Evolutionary conservation across 2,329 filamentous ascomycete genomes (phyloP).

Genomic region (Colletotrichum shisoi): DNA sequence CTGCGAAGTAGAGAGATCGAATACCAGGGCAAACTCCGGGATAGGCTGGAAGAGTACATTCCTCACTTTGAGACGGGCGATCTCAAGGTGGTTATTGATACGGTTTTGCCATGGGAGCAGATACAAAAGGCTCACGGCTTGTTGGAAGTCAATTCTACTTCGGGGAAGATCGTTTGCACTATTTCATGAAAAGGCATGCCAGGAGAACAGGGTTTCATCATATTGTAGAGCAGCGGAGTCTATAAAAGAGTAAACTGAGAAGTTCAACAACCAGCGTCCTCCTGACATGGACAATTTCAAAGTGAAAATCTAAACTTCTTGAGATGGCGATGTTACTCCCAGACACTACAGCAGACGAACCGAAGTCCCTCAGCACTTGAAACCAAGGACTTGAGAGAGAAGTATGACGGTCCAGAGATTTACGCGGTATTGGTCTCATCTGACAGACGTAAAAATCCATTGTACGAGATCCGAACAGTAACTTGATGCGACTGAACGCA

Average conservation of each 20-base stretch:
- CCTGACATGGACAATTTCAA: not conserved
- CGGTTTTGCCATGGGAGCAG: conserved; percentile 80
- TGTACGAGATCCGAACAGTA: too few species aligned
- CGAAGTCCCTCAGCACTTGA: too few species aligned
- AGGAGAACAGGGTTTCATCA: not conserved
- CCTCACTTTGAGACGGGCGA: conserved; percentile 75
- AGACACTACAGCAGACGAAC: too few species aligned
- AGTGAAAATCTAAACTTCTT: too few species aligned
- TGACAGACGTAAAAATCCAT: too few species aligned
- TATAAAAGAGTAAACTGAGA: not conserved
- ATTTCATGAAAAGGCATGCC: conserved; percentile 49
- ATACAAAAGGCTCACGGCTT: conserved; percentile 74
- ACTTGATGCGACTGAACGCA: too few species aligned
- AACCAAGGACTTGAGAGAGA: too few species aligned
- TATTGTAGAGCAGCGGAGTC: not conserved
- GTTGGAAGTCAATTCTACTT: conserved; percentile 75
- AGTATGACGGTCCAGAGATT: too few species aligned
- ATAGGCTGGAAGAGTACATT: conserved; percentile 78
- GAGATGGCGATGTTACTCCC: too few species aligned
- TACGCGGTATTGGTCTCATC: too few species aligned
- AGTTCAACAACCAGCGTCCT: not conserved
- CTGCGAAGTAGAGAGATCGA: conserved; percentile 78
- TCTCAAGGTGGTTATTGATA: conserved; percentile 82
- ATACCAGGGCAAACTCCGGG: conserved; percentile 80
- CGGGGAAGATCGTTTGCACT: conserved; percentile 74